Evolutionary conservation across 495 filamentous ascomycete species (phyloP), one percentile per base, ranked within the genome.

Genomic region (Neurospora cerealis): DNA sequence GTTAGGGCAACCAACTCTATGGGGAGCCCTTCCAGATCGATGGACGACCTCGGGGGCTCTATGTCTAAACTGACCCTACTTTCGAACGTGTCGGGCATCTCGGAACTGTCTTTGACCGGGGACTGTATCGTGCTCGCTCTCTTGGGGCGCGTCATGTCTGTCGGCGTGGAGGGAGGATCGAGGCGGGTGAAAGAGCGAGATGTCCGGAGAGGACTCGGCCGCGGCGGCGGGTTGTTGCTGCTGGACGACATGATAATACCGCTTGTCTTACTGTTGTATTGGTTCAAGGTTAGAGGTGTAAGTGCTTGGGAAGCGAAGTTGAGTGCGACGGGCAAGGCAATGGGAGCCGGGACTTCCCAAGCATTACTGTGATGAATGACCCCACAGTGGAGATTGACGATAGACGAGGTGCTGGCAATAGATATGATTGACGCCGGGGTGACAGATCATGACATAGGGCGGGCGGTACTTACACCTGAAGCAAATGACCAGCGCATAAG

Each of bases 1-100:
- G 91, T 92, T 78, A 98, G 83, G 84, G 93, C 96, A 42, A 93
- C 84, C 72, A 99, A 86, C 85, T 99, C 96, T 75, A 97, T 93
- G 11, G 96, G 96, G 54, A 99, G 91, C 77, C 97, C 92, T 76
- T 97, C 93, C 72, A 93, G 89, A 40, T 90, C 90, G 78, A 89
- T 84, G 72, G 90, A 87, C 71, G 86, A 80, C 75, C 90, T 77
- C 40, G 86, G 78, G 72, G 87, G 76, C 79, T 91, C 89, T 21
- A 80, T 73, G 73, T 89, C 89, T 36, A 89, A 87, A 38, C 81
- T 85, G 37, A 80, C 78, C 38, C 85, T 83, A 19, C 86, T 83
- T 74, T 89, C 87, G 69, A 88, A 87, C 24, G 87, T 84, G 70
- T 87, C 83, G 42, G 74, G 78, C 40, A 82, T 79, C 34, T 86